Evolutionary conservation across 257 asterid genomes (phyloP), one percentile per base, ranked within the genome.

Genomic region (Solanum appendiculatum): DNA sequence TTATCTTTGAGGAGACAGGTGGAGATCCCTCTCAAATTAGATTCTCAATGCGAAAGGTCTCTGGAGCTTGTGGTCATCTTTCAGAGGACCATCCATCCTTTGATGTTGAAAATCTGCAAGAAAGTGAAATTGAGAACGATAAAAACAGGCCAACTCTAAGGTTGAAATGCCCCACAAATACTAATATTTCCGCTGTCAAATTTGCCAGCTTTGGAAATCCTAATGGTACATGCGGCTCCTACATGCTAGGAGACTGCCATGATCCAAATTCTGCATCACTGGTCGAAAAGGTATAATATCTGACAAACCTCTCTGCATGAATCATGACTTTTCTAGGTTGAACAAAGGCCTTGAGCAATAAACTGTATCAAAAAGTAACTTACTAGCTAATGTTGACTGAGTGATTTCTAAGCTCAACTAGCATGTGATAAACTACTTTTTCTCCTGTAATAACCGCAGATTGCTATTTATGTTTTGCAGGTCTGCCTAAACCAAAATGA

Each of bases 1-100:
- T 96, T 91, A 92, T 96, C 70, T 94, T 96, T 87, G 99, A 96
- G 92, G 99, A 96, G 84, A 92, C 89, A 88, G 99, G 98, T 21
- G 98, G 99, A 81, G 94, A 94, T 90, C 99, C 98, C 34, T 91
- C 94, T 54, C 83, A 92, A 89, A 91, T 96, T 54, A 92, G 86
- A 63, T 94, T 96, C 90, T 89, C 98, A 16, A 87, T 51, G 44
- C 93, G 99, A 54, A 92, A 92, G 90, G 88, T 90, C 83, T 89
- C 94, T 7, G 90, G 89, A 48, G 87, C 89, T 68, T 95, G 98
- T 21, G 90, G 90, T 51, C 92, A 91, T 56, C 60, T 93, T 72
- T 89, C 95, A n/a, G 96, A 92, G 90, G 95, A 93, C 75, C 95
- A 94, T 82, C 94, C 96, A 80, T 91, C 93, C 56, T 88, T 90